phyloP scores from a whole-genome alignment of 768 basidiomycete genomes.

The Boletus huronensis region DNA sequence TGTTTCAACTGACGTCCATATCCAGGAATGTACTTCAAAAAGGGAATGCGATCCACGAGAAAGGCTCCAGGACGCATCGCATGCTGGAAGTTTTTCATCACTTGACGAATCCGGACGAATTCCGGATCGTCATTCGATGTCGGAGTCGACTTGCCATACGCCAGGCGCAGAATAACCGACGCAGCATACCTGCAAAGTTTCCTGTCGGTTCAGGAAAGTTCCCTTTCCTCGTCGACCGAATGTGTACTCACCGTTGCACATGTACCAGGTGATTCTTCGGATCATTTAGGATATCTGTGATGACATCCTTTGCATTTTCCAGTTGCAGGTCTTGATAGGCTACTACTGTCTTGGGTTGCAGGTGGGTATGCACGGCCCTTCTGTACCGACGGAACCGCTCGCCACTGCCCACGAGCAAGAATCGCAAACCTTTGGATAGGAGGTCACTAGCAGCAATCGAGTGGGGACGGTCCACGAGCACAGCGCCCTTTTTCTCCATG shows the following conservation, averaged over 20 bases:
- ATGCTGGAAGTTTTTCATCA: slow-evolving; percentile 20
- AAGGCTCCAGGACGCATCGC: slow-evolving; percentile 33
- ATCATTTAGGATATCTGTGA: slow-evolving; percentile 30
- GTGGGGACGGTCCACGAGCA: slow-evolving; percentile 46
- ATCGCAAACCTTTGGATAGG: slow-evolving; percentile 48
- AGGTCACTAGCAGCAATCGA: slow-evolving; percentile 52
- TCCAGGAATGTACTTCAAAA: slow-evolving; percentile 48
- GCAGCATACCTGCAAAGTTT: slow-evolving; percentile 22
- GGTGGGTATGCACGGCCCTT: slow-evolving; percentile 50
- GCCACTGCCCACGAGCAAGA: slow-evolving; percentile 47
- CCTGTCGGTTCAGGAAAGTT: background rate
- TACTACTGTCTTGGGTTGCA: slow-evolving; percentile 41
- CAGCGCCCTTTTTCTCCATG: slow-evolving; percentile 56
- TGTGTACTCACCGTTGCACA: slow-evolving; percentile 43
- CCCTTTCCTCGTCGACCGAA: too few species aligned
- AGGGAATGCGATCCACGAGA: slow-evolving; percentile 36
- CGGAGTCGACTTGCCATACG: slow-evolving; percentile 25
- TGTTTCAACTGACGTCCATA: slow-evolving; percentile 50
- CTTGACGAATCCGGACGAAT: slow-evolving; percentile 16
- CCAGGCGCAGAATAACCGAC: slow-evolving; percentile 20
- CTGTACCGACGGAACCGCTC: slow-evolving; percentile 53
- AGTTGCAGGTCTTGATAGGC: slow-evolving; percentile 44
- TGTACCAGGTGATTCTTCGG: slow-evolving; percentile 36
- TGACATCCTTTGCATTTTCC: slow-evolving; percentile 26
- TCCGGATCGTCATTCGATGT: slow-evolving; percentile 22